Base-by-base conservation (phyloP, 2,329 filamentous ascomycete species). In the Raffaelea deltoideospora region DNA sequence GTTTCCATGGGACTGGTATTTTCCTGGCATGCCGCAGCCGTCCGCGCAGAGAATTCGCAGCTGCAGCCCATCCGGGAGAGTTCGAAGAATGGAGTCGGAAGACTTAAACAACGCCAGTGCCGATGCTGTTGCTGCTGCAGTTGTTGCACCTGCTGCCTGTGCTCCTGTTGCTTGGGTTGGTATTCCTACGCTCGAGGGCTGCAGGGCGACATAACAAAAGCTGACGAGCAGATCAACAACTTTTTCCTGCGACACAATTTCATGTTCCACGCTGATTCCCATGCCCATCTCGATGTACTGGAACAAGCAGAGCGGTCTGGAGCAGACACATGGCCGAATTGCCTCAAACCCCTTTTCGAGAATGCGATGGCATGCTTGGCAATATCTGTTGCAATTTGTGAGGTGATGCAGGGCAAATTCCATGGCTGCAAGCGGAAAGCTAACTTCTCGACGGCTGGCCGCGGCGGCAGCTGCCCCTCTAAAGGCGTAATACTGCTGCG, bases 221-320 rank as follows among this genome's bases (percentile, higher is more conserved):
- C 76, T 87, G 33, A 92, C 58, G 1, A 95, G 66, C 2, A 95
- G 64, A 50, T 95, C 87, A 11, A 93, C 81, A 1, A 93, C 84
- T 38, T 76, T 73, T 2, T 85, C 83, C 50, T 87, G 81, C 11
- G 72, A 71, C 20, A 80, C 50, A 18, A 95, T 80, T 50, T 94
- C 85, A 50, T 87, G 76, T 52, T 95, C 86, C 38, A 93, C 74
- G 47, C 75, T 85, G 2, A 83, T 80, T 0, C 86, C 87, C 48
- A 94, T 78, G 0, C 84, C 85, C n/a, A 92, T 63, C 14, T 72
- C 67, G 66, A 93, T 81, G 57, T 90, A 93, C 50, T 95, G 87
- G 49, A 82, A 93, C 4, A 93, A 61, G 49, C 87, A 95, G 3
- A 95, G 63, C 2, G 67, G 63, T 11, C 72, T 68, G 18, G 72